Conservation (phyloP, 1,139 yeast genomes). For the Nakaseomyces glabratus region DNA sequence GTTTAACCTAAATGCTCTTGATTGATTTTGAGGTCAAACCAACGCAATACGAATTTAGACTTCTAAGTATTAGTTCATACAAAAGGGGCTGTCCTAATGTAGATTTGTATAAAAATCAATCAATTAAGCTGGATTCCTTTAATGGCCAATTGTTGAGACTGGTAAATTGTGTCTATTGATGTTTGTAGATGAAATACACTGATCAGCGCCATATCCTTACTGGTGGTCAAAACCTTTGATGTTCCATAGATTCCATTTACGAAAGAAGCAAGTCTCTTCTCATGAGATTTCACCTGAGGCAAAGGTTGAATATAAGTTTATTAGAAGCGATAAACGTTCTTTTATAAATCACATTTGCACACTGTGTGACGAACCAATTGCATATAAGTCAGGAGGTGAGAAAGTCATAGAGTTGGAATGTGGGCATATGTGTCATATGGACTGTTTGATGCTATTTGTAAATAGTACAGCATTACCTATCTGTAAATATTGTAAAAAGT, state of each 20-base stretch:
- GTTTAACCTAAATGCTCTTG: too few species aligned
- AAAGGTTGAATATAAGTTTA: not conserved
- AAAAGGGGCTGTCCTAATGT: too few species aligned
- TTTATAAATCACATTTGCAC: slow-evolving; percentile 26
- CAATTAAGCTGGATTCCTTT: too few species aligned
- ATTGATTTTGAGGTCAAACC: too few species aligned
- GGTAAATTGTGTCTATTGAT: too few species aligned
- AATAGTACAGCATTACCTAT: slow-evolving; percentile 13
- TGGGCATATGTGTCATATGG: slow-evolving; percentile 29
- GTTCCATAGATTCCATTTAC: slow-evolving; percentile 1
- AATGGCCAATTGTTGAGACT: too few species aligned
- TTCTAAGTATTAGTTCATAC: too few species aligned
- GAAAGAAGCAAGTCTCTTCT: not conserved
- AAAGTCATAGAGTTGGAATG: slow-evolving; percentile 28
- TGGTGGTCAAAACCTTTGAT: too few species aligned
- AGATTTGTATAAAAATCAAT: too few species aligned
- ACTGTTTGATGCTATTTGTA: slow-evolving; percentile 25
- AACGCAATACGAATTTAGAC: too few species aligned
- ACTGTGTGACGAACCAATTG: slow-evolving; percentile 28
- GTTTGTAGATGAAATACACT: too few species aligned
- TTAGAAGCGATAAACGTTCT: slow-evolving; percentile 19
- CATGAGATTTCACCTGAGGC: not conserved
- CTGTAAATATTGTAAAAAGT: slow-evolving; percentile 20
- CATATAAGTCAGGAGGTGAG: slow-evolving; percentile 27
- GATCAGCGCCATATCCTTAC: too few species aligned